Percentiles rank a stretch among this genome's conserved stretches.
These are phyloP conservation scores for Scleroderma bovista DNA, from an alignment of 768 basidiomycete species.

Conservation along the genomic window DNA sequence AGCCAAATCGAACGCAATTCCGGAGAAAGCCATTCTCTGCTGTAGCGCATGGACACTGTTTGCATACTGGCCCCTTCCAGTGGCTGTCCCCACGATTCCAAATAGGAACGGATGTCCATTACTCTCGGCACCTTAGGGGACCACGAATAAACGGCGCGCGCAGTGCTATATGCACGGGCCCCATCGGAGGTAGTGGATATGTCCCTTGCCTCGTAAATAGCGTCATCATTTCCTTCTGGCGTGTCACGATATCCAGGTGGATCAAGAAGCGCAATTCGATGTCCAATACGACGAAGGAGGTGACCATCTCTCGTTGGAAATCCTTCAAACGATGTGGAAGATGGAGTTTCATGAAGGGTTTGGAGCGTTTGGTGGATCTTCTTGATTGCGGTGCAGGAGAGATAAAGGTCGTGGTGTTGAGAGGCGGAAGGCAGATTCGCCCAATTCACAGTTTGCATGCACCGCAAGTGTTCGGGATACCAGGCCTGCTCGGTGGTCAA, in stretches of 20 bases:
- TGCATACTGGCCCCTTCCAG: not conserved
- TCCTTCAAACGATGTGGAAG: conserved; percentile 3
- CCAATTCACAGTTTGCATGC: conserved; percentile 36
- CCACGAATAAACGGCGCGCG: conserved; percentile 4
- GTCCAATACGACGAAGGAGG: conserved; percentile 14
- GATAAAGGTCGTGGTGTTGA: conserved; percentile 25
- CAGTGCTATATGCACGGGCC: conserved; percentile 6
- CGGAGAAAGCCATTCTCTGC: conserved; percentile 22
- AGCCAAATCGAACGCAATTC: conserved; percentile 21
- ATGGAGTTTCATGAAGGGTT: not conserved
- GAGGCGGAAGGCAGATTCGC: conserved; percentile 14
- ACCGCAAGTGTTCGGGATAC: conserved; percentile 28
- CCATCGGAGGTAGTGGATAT: not conserved
- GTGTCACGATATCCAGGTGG: conserved; percentile 1
- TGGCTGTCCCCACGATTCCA: not conserved
- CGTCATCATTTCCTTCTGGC: not conserved
- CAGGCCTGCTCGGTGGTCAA: conserved; percentile 30
- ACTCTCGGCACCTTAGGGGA: not conserved
- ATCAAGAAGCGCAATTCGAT: conserved; percentile 11
- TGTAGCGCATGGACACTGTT: conserved; percentile 16
- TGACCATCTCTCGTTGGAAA: conserved; percentile 8
- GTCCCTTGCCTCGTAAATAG: conserved; percentile 8
- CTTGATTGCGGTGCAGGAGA: conserved; percentile 12
- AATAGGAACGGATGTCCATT: not conserved
- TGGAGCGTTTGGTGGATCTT: not conserved